phyloP scores from a whole-genome alignment of 164 flowering plant species.

The Macadamia integrifolia region DNA sequence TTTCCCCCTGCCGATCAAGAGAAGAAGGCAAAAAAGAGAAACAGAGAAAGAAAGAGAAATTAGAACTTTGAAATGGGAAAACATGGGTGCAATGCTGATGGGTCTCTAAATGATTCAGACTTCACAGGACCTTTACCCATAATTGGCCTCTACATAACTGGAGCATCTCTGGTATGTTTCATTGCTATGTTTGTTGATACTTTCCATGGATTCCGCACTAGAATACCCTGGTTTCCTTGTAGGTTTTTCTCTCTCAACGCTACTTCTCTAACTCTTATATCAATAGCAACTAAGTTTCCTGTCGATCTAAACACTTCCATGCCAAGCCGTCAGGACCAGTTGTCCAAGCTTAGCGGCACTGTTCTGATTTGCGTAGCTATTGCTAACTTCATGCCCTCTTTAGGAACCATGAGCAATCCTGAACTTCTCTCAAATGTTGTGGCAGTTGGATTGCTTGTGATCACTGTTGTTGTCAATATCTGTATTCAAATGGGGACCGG shows the following conservation, averaged over 20 bases:
- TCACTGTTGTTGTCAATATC: conserved; percentile 45
- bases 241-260: conserved; percentile 54
- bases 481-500: conserved; percentile 55
- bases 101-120: conserved; percentile 26
- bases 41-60: no score
- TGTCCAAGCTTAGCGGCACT: conserved; percentile 51
- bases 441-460: conserved; percentile 54
- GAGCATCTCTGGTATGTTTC: conserved; percentile 49
- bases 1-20: no score
- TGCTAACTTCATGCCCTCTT: conserved; percentile 59
- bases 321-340: conserved; percentile 50
- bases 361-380: conserved; percentile 45
- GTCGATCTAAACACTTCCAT: conserved; percentile 60
- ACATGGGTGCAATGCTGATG: conserved; percentile 24
- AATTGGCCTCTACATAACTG: conserved; percentile 39
- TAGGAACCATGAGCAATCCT: conserved; percentile 39
- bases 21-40: no score
- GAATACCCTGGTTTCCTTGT: conserved; percentile 59
- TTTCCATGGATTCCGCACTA: conserved; percentile 25
- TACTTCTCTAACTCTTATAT: conserved; percentile 43
- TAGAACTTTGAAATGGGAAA: no score
- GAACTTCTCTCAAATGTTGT: conserved; percentile 38
- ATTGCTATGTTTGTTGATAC: conserved; percentile 45
- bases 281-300: conserved; percentile 46
- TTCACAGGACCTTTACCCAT: no score